phyloP scores from a whole-genome alignment of 2,329 filamentous ascomycete genomes.

The Trichoderma sp. region DNA sequence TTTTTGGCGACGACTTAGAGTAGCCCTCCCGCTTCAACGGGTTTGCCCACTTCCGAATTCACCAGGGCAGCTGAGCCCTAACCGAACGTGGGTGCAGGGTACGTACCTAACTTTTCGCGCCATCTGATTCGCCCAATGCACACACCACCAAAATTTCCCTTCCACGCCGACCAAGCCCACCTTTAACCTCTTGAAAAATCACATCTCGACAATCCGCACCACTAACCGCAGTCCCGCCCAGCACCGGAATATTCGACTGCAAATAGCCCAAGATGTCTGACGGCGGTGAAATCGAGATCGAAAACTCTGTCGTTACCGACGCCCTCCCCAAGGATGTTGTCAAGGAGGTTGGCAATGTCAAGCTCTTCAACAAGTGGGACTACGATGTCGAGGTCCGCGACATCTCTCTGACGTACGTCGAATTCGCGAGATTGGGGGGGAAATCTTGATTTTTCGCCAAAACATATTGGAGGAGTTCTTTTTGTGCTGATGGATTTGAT shows the following conservation, averaged over 20 bases:
- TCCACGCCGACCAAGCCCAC: slow-evolving; percentile 33
- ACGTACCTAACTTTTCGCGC: slow-evolving; percentile 28
- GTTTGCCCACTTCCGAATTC: slow-evolving; percentile 28
- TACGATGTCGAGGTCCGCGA: slow-evolving; percentile 99
- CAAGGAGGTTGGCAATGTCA: slow-evolving; percentile 84
- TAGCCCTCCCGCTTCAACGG: slow-evolving; percentile 31
- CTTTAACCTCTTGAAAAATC: slow-evolving; percentile 36
- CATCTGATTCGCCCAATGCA: slow-evolving; percentile 36
- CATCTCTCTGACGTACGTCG: slow-evolving; percentile 93
- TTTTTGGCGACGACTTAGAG: slow-evolving; percentile 30
- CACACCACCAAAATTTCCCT: slow-evolving; percentile 39
- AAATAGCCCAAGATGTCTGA: slow-evolving; percentile 76
- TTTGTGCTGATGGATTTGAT: slow-evolving; percentile 34
- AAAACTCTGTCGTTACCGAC: slow-evolving; percentile 69
- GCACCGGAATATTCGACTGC: slow-evolving; percentile 38
- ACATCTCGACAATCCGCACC: slow-evolving; percentile 38
- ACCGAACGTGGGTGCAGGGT: slow-evolving; percentile 31
- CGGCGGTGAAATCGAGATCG: slow-evolving; percentile 89
- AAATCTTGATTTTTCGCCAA: not conserved
- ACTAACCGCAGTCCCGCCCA: slow-evolving; percentile 39
- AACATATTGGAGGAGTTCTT: not conserved
- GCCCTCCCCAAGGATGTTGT: slow-evolving; percentile 92
- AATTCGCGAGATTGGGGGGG: slow-evolving; percentile 9
- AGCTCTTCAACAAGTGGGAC: slow-evolving; percentile 96
- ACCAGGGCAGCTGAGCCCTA: slow-evolving; percentile 45